Evolutionary conservation across 495 filamentous ascomycete genomes (phyloP), one percentile per base, ranked within the genome.

Genomic region (Penicillium steckii): DNA sequence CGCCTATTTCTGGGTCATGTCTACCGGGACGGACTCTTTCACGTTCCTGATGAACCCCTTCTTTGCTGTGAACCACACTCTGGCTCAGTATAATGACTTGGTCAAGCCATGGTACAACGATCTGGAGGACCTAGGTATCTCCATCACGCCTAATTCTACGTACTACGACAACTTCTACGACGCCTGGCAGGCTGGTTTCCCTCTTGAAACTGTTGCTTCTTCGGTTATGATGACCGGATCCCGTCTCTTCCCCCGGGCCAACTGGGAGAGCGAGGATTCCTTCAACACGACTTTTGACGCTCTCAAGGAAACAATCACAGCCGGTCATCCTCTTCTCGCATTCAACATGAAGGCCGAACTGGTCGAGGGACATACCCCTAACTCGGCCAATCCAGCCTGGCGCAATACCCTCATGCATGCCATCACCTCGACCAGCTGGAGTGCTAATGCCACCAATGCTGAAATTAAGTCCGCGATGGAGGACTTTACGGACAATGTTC

Each of bases 321-420:
- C 55, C 8, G 80, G 77, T 21, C 67, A 67, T 32, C 45, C 67
- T 12, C 59, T 80, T 10, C 70, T 80, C 27, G 76, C 70, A 18
- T 80, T 77, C 55, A 80, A 81, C 59, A 68, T 81, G 53, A 71
- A 69, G 22, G 65, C 74, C 1, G 75, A 72, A 35, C 52, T 66
- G 12, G 47, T 47, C 3, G 26, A 49, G 1, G 60, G 60, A 3
- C 55, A 56, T 46, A 23, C 62, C 19, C 60, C 71, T 8, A 77
- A 65, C 55, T 67, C 79, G 1, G 76, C 79, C 4, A 79, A 80
- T 62, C 81, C 80, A 0, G 81, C 81, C 6, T 84, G 76, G 73
- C 72, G 82, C 21, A 50, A 70, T 0, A 71, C 77, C 10, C 69
- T 78, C 7, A 70, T 83, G 70, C 80, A 84, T 54, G 76, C 70